Base-by-base conservation (phyloP, 2,329 filamentous ascomycete species). In the Chaetomium olivaceum region DNA sequence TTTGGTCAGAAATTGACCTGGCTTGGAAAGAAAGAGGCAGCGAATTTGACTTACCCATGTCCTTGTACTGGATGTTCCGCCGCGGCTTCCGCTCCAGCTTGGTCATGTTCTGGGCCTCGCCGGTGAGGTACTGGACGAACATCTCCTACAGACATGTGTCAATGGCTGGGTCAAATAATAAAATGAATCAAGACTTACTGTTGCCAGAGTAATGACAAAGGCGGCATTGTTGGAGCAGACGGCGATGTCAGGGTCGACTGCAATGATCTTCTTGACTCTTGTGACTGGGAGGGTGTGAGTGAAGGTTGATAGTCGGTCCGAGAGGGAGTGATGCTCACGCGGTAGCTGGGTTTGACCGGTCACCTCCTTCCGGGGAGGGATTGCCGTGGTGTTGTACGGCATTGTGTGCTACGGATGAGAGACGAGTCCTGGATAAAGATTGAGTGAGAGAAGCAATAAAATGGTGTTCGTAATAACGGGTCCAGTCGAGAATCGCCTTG, bases 231-330 rank as follows among this genome's bases (percentile, higher is more conserved):
- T 96, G 56, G 93, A 96, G 77, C 92, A 96, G 75, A 91, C 87
- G 68, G 82, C 83, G 68, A 97, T 91, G 68, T 97, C 94, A 52
- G 91, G 88, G 77, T 99, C 95, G 65, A 92, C 86, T 58, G 88
- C 86, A 67, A 99, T 92, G 76, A 99, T 97, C 80, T 96, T 97
- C 80, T 97, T 97, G 66, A 99, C 92, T 73, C 95, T 88, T 21
- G 95, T 91, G 63, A 98, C 95, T 98, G 69, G 23, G 39, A 31
- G 19, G 16, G 14, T 48, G 59, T 50, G 21, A 57, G 14, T 51
- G 23, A 61, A 55, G 55, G 71, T 58, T 70, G 65, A 52, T 54
- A 39, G n/a, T 8, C 14, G 43, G 23, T 50, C 36, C 4, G 16
- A 55, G 25, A 39, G n/a, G 50, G 50, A 36, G n/a, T 11, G 23